phyloP scores from a whole-genome alignment of 805 yeast species.

The Pichia occidentalis region DNA sequence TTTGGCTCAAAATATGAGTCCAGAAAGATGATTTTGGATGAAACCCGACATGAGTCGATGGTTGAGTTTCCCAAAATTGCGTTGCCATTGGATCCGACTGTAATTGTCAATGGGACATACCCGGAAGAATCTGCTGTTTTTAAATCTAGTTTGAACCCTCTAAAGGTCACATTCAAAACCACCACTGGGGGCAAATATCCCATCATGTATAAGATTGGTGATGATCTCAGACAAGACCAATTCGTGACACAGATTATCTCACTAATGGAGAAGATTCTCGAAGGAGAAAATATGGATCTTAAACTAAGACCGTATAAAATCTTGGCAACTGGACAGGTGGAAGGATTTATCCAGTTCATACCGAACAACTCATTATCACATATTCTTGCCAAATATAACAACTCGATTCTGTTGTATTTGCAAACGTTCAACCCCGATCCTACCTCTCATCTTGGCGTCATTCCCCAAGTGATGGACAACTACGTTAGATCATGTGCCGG shows the following conservation, averaged over 20 bases:
- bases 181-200: slow-evolving; percentile 50
- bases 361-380: slow-evolving; percentile 86
- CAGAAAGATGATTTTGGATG: slow-evolving; percentile 9
- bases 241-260: slow-evolving; percentile 89
- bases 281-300: slow-evolving; percentile 85
- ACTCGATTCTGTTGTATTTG: slow-evolving; percentile 64
- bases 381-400: slow-evolving; percentile 66
- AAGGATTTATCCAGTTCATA: slow-evolving; percentile 91
- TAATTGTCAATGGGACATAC: slow-evolving; percentile 65
- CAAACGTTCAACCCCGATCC: slow-evolving; percentile 58
- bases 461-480: slow-evolving; percentile 76
- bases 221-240: slow-evolving; percentile 93
- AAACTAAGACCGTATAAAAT: slow-evolving; percentile 84
- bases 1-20: slow-evolving; percentile 15
- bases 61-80: slow-evolving; percentile 47
- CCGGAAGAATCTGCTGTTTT: slow-evolving; percentile 81
- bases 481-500: slow-evolving; percentile 96
- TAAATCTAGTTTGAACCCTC: slow-evolving; percentile 85
- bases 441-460: slow-evolving; percentile 40
- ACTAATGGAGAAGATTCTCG: slow-evolving; percentile 81
- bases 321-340: slow-evolving; percentile 82
- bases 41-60: slow-evolving; percentile 22
- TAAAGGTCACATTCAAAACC: slow-evolving; percentile 65
- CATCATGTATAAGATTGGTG: slow-evolving; percentile 92
- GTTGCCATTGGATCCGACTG: slow-evolving; percentile 78